Evolutionary conservation across 257 asterid species (phyloP), one percentile per base, ranked within the genome.

Genomic region (Euphrasia confusa): DNA sequence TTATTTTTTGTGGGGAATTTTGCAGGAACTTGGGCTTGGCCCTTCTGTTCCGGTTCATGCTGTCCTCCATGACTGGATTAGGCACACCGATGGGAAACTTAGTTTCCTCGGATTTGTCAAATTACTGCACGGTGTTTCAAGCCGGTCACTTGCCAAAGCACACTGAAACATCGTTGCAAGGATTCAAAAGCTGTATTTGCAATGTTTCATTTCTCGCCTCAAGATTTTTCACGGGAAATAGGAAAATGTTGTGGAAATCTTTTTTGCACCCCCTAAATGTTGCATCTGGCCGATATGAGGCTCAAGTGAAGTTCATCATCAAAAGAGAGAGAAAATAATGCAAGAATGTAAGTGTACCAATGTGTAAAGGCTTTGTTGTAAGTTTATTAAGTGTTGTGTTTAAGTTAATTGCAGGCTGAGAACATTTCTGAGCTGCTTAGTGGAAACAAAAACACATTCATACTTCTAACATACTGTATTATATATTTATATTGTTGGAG

Each of bases 1-100:
- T 44, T 44, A 21, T 12, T 10, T 2, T 12, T 11, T 12, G 15
- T 11, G 6, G 45, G 10, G 12, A 49, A 2, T 13, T 7, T 0
- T 49, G 27, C 84, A 89, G 96, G 97, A 89, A 79, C 97, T 89
- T 61, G 94, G 97, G n/a, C 84, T 89, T 6, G 65, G 97, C 64
- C 84, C 97, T 44, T 80, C 94, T 1, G 83, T 86, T 61, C 97
- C 97, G 0, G 85, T 89, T 67, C 95, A 89, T 47, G 87, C 94
- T 47, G 97, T 89, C 64, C 91, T 89, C 64, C 88, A 82, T 40
- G 94, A 89, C 72, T 89, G 97, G 97, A 74, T 89, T 50, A 77
- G 97, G 32, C 89, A 86, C 68, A 76, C 94, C 1, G 95, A 86
- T 37, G 97, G 97, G 69, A 89, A 89, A 74, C 95, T 84, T 18